Conservation (phyloP, 495 filamentous ascomycete species). For the Viridothelium virens region DNA sequence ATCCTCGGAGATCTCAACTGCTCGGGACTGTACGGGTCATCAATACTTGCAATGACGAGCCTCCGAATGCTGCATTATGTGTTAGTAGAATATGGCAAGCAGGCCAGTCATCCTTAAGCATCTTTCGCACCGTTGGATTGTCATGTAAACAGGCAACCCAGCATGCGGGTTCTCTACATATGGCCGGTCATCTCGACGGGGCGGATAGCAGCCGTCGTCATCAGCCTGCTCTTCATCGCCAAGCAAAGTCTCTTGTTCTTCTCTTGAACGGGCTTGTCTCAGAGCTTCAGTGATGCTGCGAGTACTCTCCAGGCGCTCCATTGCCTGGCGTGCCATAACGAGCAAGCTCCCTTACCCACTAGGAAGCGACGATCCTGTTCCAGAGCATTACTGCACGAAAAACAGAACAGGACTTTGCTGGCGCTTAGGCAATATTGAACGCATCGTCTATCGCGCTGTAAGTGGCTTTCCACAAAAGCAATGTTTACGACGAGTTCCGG, state of each 20-base stretch:
- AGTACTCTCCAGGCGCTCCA: conserved; percentile 17
- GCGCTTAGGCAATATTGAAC: neutral
- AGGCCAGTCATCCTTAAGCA: neutral
- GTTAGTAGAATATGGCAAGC: neutral
- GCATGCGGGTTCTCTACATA: conserved; percentile 32
- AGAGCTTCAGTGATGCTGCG: conserved; percentile 34
- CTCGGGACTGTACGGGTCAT: conserved; percentile 58
- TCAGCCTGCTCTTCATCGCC: conserved; percentile 32
- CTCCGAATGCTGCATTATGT: conserved; percentile 24
- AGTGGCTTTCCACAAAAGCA: too few relatives aligned
- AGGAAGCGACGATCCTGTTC: neutral
- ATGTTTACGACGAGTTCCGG: too few relatives aligned
- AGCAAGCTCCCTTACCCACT: neutral
- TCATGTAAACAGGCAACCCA: conserved; percentile 30
- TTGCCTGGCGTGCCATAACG: neutral
- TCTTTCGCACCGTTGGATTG: conserved; percentile 27
- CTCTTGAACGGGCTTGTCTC: conserved; percentile 27
- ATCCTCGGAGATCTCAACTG: conserved; percentile 61
- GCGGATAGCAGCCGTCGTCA: conserved; percentile 32
- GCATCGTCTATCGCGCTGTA: too few relatives aligned
- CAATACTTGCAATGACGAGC: conserved; percentile 38
- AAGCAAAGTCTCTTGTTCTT: conserved; percentile 36
- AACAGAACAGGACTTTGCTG: neutral
- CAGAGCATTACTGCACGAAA: neutral
- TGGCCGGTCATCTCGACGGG: conserved; percentile 20